A percentile compares a stretch with the other conserved stretches of the same genome.
Evolutionary conservation across 2,329 filamentous ascomycete species (phyloP).

Genomic region (Didymella keratinophila): DNA sequence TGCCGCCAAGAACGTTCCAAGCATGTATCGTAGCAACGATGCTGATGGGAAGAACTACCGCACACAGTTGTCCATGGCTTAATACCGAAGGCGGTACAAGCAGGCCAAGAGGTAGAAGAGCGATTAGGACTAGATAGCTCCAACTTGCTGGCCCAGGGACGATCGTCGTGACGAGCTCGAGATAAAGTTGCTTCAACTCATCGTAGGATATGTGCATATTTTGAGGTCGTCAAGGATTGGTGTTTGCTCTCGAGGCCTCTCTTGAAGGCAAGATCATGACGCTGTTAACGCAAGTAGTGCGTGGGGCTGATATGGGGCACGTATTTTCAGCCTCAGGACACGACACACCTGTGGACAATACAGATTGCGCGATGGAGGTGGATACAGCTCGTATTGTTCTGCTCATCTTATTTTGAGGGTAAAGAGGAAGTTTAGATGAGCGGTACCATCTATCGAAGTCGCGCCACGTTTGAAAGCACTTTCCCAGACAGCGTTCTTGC

Average conservation of each 20-base stretch:
- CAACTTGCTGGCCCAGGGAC: constrained; percentile 19
- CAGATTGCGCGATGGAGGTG: too few species aligned
- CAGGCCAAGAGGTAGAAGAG: constrained; percentile 17
- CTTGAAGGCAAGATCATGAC: constrained; percentile 2
- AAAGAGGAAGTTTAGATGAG: too few species aligned
- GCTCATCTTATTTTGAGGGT: too few species aligned
- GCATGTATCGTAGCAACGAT: constrained; percentile 15
- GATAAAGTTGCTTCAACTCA: constrained; percentile 11
- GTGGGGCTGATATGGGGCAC: too few species aligned
- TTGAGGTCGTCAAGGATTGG: neutral
- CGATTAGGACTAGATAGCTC: constrained; percentile 14
- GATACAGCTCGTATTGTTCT: too few species aligned
- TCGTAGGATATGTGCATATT: neutral
- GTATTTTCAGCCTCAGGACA: too few species aligned
- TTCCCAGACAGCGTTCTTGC: too few species aligned
- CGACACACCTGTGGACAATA: too few species aligned
- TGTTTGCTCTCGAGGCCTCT: neutral
- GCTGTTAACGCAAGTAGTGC: neutral
- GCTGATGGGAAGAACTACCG: constrained; percentile 13
- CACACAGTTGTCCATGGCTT: constrained; percentile 12
- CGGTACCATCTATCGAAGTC: too few species aligned
- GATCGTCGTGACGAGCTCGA: constrained; percentile 18
- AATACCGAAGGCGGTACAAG: constrained; percentile 15
- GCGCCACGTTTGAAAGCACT: too few species aligned
- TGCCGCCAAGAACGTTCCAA: constrained; percentile 10